phyloP scores from a whole-genome alignment of 2,329 filamentous ascomycete species.

The Fusarium coffeatum region DNA sequence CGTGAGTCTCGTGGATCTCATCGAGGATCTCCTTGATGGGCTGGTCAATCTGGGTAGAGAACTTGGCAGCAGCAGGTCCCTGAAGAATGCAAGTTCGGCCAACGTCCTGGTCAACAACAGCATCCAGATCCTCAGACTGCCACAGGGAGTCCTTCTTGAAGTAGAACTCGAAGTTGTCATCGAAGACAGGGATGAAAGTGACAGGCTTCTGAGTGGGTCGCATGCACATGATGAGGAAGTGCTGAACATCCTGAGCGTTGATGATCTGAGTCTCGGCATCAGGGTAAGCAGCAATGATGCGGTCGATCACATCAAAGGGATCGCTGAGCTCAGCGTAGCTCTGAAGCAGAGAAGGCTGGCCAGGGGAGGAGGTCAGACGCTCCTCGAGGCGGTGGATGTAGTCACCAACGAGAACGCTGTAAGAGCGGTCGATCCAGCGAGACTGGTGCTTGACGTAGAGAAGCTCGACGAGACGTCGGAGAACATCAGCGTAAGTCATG shows the following conservation, averaged over 20 bases:
- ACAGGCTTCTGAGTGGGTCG: slow-evolving; percentile 94
- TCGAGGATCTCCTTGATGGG: slow-evolving; percentile 96
- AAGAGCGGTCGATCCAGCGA: slow-evolving; percentile 90
- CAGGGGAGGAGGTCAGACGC: slow-evolving; percentile 81
- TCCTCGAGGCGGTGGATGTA: slow-evolving; percentile 98
- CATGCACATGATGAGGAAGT: slow-evolving; percentile 94
- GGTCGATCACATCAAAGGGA: slow-evolving; percentile 81
- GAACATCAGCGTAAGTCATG: slow-evolving; percentile 93
- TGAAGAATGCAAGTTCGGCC: slow-evolving; percentile 96
- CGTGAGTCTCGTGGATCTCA: slow-evolving; percentile 88
- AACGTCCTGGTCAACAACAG: slow-evolving; percentile 95
- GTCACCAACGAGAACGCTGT: slow-evolving; percentile 86
- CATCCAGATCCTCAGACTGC: slow-evolving; percentile 98
- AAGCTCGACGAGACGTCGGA: slow-evolving; percentile 87
- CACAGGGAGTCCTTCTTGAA: slow-evolving; percentile 99
- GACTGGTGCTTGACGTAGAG: slow-evolving; percentile 92
- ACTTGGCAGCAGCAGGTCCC: slow-evolving; percentile 91
- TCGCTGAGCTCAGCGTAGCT: slow-evolving; percentile 88
- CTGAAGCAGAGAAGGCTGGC: slow-evolving; percentile 85
- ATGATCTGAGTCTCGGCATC: slow-evolving; percentile 92
- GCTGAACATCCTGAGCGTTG: slow-evolving; percentile 97
- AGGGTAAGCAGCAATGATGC: slow-evolving; percentile 84
- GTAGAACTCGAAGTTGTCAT: slow-evolving; percentile 98
- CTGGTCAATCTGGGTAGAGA: slow-evolving; percentile 89
- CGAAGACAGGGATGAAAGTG: slow-evolving; percentile 93